Conservation (phyloP, 805 yeast genomes). For the Ogataea polymorpha region DNA sequence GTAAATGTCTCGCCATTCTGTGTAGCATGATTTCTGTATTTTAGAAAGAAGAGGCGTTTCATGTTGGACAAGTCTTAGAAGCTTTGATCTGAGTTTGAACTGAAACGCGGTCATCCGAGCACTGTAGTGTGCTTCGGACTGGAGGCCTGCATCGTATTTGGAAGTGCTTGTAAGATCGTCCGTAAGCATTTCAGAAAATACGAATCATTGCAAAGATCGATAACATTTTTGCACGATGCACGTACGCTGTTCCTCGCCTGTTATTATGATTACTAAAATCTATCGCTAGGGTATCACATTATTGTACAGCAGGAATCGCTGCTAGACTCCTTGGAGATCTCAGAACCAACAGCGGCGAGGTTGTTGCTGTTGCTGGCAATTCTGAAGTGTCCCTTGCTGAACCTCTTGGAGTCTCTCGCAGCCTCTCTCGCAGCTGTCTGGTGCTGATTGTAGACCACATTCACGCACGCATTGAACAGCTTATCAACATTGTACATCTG, state of each 20-base stretch:
- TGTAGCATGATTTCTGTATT: conserved; percentile 53
- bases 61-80: conserved; percentile 54
- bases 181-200: conserved; percentile 1
- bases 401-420: conserved; percentile 15
- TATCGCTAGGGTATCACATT: conserved; percentile 1
- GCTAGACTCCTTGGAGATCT: conserved; percentile 4
- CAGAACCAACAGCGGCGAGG: conserved; percentile 4
- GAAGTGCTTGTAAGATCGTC: conserved; percentile 22
- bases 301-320: conserved; percentile 13
- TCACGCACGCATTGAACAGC: conserved; percentile 57
- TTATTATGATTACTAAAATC: conserved; percentile 1
- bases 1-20: conserved; percentile 58
- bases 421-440: conserved; percentile 10
- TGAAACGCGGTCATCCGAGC: conserved; percentile 53
- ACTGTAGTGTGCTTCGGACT: conserved; percentile 63
- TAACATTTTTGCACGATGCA: neutral
- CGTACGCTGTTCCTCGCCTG: neutral
- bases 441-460: conserved; percentile 28
- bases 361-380: conserved; percentile 19
- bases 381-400: conserved; percentile 25
- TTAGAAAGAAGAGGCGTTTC: conserved; percentile 62
- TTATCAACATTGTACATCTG: conserved; percentile 60
- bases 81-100: conserved; percentile 47
- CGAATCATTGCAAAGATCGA: neutral
- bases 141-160: conserved; percentile 68